phyloP scores from a whole-genome alignment of 805 yeast genomes.

The Hemisphaericaspora nanyangensis region DNA sequence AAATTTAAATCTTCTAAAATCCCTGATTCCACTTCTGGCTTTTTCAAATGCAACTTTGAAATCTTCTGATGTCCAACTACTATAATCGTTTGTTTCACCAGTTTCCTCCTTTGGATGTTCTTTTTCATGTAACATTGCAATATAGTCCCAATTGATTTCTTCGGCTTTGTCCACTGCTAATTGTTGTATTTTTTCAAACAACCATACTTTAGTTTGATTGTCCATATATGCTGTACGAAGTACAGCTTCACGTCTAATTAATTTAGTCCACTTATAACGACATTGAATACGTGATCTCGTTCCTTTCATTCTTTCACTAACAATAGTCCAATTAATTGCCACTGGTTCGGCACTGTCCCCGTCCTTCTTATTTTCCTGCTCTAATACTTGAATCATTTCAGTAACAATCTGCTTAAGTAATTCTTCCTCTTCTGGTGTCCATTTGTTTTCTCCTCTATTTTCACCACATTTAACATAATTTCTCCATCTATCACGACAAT shows the following conservation, averaged over 20 bases:
- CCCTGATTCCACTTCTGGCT: conserved; percentile 51
- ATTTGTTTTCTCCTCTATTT: conserved; percentile 69
- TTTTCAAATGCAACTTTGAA: conserved; percentile 58
- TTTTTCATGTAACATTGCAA: conserved; percentile 20
- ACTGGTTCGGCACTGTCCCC: conserved; percentile 21
- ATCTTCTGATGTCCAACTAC: conserved; percentile 56
- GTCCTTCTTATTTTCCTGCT: conserved; percentile 6
- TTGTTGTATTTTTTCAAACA: conserved; percentile 27
- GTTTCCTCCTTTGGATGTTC: conserved; percentile 1
- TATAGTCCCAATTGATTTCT: conserved; percentile 33
- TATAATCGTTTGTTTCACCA: conserved; percentile 3
- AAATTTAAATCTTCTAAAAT: conserved; percentile 18
- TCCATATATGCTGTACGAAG: conserved; percentile 31
- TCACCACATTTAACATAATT: conserved; percentile 91
- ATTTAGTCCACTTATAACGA: conserved; percentile 90
- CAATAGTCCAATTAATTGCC: conserved; percentile 84
- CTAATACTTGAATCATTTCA: conserved; percentile 13
- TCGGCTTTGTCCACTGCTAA: conserved; percentile 21
- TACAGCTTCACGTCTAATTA: conserved; percentile 53
- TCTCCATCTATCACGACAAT: conserved; percentile 95
- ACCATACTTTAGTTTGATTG: conserved; percentile 33
- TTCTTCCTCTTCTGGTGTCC: conserved; percentile 74
- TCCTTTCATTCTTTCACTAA: conserved; percentile 87
- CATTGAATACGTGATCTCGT: conserved; percentile 89
- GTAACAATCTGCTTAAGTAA: conserved; percentile 37